phyloP scores from a whole-genome alignment of 1,284 basidiomycete species.

The Volvariella volvacea region DNA sequence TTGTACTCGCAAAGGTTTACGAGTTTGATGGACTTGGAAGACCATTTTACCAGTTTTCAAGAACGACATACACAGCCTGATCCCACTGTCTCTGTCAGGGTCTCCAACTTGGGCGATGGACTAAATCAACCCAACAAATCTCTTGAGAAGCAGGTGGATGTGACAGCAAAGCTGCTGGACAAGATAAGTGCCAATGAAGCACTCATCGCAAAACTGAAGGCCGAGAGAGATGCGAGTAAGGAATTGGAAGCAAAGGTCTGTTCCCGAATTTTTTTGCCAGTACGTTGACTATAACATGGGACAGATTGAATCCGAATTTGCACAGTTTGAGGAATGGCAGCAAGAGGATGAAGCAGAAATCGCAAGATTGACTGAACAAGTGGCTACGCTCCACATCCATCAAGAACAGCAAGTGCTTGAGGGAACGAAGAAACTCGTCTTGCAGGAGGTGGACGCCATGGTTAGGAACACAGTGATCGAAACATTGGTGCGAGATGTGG shows the following conservation, averaged over 20 bases:
- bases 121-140: slow-evolving; percentile 4
- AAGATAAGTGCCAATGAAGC: slow-evolving; percentile 8
- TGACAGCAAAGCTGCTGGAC: slow-evolving; percentile 7
- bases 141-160: slow-evolving; percentile 6
- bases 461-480: too few species aligned
- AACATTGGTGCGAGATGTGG: too few species aligned
- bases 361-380: slow-evolving; percentile 15
- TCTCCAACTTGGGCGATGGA: too few species aligned
- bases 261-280: neutral
- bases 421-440: too few species aligned
- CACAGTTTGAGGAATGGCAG: slow-evolving; percentile 18
- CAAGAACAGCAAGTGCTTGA: slow-evolving; percentile 1
- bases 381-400: slow-evolving; percentile 16
- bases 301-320: slow-evolving; percentile 17
- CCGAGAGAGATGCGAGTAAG: slow-evolving; percentile 10
- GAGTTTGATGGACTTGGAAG: neutral
- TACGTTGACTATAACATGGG: neutral
- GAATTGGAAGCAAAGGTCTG: slow-evolving; percentile 11
- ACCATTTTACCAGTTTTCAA: neutral
- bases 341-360: slow-evolving; percentile 16
- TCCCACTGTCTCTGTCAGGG: too few species aligned
- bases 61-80: too few species aligned
- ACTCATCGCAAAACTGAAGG: slow-evolving; percentile 8
- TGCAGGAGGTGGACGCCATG: too few species aligned
- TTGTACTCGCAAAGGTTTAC: slow-evolving; percentile 10